phyloP scores from a whole-genome alignment of 179 eudicot genomes.

The Beta corolliflora region DNA sequence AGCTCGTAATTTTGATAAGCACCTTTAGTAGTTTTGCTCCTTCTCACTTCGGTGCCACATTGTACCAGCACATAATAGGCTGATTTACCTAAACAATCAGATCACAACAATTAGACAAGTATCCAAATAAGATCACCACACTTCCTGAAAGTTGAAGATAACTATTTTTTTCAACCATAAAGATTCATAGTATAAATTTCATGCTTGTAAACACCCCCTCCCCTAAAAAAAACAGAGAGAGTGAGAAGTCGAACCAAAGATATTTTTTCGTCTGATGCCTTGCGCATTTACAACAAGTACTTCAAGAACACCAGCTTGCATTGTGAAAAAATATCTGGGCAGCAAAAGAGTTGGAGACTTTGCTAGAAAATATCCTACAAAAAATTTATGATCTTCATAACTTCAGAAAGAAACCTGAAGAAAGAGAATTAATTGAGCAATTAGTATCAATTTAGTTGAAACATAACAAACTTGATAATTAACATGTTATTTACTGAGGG shows the following conservation, averaged over 20 bases:
- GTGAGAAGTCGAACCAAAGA: constrained; percentile 45
- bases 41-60: constrained; percentile 62
- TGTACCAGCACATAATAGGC: constrained; percentile 62
- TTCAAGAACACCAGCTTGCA: constrained; percentile 73
- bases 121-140: not conserved
- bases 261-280: constrained; percentile 56
- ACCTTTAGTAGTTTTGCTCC: constrained; percentile 68
- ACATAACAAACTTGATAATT: constrained; percentile 2
- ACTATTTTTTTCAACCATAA: not conserved
- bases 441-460: constrained; percentile 8
- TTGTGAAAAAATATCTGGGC: constrained; percentile 12
- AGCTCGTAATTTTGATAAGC: not conserved
- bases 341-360: not conserved
- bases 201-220: not conserved
- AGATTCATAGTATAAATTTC: not conserved
- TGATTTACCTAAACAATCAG: constrained; percentile 50
- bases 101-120: constrained; percentile 3
- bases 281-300: constrained; percentile 74
- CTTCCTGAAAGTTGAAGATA: not conserved
- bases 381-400: not conserved
- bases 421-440: not conserved
- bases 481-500: not conserved
- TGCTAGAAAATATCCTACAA: not conserved
- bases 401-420: constrained; percentile 12
- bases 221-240: not conserved